Conservation (phyloP, 768 basidiomycete species). For the Russula sp. region DNA sequence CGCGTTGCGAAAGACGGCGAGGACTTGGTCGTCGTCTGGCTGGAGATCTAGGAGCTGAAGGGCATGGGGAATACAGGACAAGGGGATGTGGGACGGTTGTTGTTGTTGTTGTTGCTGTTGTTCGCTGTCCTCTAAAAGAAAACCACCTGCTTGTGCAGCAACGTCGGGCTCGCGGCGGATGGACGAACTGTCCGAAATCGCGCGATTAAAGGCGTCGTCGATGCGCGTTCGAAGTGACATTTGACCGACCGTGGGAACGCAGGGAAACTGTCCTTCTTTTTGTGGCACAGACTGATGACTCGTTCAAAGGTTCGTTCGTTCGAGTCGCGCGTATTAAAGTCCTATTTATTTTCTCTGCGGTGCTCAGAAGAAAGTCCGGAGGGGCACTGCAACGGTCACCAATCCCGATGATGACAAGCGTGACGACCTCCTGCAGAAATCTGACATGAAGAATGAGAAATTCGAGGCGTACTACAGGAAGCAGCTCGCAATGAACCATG, state of each 20-base stretch:
- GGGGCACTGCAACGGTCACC: background rate
- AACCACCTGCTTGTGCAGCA: conserved; percentile 28
- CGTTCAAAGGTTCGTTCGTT: conserved; percentile 11
- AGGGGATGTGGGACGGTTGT: conserved; percentile 35
- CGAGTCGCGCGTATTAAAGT: background rate
- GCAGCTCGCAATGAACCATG: conserved; percentile 62
- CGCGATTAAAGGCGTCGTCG: conserved; percentile 12
- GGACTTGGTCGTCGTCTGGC: conserved; percentile 59
- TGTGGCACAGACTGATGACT: background rate
- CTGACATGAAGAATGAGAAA: conserved; percentile 64
- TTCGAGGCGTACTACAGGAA: conserved; percentile 63
- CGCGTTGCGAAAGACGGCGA: conserved; percentile 68
- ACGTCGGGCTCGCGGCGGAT: background rate
- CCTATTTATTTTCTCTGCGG: background rate
- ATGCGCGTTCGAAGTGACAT: conserved; percentile 4
- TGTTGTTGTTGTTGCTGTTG: background rate
- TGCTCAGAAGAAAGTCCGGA: background rate
- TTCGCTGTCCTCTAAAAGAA: conserved; percentile 26
- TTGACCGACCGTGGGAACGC: background rate
- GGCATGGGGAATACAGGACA: conserved; percentile 53
- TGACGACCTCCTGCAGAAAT: conserved; percentile 46
- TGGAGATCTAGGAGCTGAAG: conserved; percentile 53
- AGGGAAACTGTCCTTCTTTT: background rate
- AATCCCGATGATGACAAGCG: conserved; percentile 31
- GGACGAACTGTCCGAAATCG: background rate